phyloP scores from a whole-genome alignment of 352 stramenopile species.

The Blastocystis sp. region DNA sequence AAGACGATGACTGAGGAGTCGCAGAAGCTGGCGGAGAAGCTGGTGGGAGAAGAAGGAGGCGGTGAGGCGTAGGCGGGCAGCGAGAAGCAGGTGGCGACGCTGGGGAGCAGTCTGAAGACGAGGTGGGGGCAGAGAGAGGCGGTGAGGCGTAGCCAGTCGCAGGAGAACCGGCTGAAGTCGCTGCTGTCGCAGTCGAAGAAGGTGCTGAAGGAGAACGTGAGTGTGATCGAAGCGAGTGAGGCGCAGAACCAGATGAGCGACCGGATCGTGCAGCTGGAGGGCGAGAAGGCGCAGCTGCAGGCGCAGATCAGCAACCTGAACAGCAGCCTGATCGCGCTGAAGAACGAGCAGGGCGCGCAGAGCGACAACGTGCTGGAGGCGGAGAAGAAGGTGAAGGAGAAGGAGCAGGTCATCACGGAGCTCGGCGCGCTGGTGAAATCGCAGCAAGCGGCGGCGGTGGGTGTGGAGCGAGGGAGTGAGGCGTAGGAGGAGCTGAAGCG shows the following conservation, averaged over 20 bases:
- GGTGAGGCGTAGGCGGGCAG: background rate
- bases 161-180: slow-evolving; percentile 56
- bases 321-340: slow-evolving; percentile 36
- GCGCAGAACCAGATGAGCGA: slow-evolving; percentile 34
- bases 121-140: background rate
- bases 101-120: slow-evolving; percentile 38
- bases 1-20: background rate
- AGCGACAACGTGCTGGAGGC: slow-evolving; percentile 29
- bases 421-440: slow-evolving; percentile 38
- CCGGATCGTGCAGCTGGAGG: slow-evolving; percentile 7
- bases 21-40: background rate
- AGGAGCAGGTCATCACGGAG: slow-evolving; percentile 52
- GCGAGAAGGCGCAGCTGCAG: slow-evolving; percentile 46
- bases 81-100: background rate
- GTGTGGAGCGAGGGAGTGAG: background rate
- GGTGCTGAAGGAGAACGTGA: slow-evolving; percentile 62
- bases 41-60: background rate
- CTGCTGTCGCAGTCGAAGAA: slow-evolving; percentile 46
- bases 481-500: slow-evolving; percentile 41
- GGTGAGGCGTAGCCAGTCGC: slow-evolving; percentile 22
- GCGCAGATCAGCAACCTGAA: slow-evolving; percentile 50
- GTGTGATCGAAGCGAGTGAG: background rate
- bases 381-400: slow-evolving; percentile 25
- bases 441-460: background rate
- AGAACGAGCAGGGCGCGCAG: slow-evolving; percentile 6